Evolutionary conservation across 768 basidiomycete species (phyloP).

Genomic region (Porpolomopsis calyptriformis): DNA sequence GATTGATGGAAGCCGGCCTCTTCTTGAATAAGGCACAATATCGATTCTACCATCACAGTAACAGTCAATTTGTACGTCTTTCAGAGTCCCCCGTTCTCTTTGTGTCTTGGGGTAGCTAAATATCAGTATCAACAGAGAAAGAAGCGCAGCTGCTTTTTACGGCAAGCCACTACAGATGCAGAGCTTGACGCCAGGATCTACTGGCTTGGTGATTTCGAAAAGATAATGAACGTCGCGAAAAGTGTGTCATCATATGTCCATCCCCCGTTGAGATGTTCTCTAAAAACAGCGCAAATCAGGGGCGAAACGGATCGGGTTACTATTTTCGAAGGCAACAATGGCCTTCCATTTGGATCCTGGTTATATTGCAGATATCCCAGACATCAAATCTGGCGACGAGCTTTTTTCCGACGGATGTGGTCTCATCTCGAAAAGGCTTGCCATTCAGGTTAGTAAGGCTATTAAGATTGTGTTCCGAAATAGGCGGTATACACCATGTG

Average conservation of each 20-base stretch:
- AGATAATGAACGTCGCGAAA: slow-evolving; percentile 56
- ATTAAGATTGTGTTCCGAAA: slow-evolving; percentile 48
- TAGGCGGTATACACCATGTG: slow-evolving; percentile 45
- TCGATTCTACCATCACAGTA: slow-evolving; percentile 63
- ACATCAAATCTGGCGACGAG: slow-evolving; percentile 47
- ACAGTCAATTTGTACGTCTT: slow-evolving; percentile 55
- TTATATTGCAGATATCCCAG: slow-evolving; percentile 43
- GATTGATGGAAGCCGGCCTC: slow-evolving; percentile 44
- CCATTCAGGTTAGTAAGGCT: slow-evolving; percentile 38
- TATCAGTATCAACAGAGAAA: slow-evolving; percentile 21
- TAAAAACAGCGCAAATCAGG: too few species aligned
- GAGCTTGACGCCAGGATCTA: slow-evolving; percentile 54
- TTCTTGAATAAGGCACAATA: slow-evolving; percentile 47
- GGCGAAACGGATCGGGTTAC: slow-evolving; percentile 56
- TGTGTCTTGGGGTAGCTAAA: background rate
- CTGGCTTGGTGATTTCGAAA: slow-evolving; percentile 43
- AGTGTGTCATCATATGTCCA: slow-evolving; percentile 25
- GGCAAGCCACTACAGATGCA: slow-evolving; percentile 39
- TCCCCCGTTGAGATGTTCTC: background rate
- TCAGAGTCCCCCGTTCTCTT: too few species aligned
- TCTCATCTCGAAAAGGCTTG: slow-evolving; percentile 43
- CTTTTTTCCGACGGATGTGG: slow-evolving; percentile 63
- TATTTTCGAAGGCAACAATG: slow-evolving; percentile 54
- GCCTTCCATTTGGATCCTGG: slow-evolving; percentile 45
- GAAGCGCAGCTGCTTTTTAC: slow-evolving; percentile 58